Conservation (phyloP, 2,329 filamentous ascomycete genomes). For the Tolypocladium guangdongense region DNA sequence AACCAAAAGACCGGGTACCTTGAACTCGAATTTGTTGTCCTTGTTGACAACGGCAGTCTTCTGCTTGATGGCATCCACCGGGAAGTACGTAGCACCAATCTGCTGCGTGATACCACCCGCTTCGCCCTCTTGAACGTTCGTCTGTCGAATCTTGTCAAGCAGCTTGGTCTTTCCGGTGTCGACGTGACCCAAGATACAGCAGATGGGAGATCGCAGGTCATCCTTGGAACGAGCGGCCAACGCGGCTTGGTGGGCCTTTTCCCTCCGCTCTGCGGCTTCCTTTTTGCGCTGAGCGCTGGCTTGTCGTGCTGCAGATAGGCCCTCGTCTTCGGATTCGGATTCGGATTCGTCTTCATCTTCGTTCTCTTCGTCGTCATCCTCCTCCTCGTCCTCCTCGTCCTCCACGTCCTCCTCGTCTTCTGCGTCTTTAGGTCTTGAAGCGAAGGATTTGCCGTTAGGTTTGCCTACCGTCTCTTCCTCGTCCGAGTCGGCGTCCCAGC, state of each 20-base stretch:
- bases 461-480: slow-evolving; percentile 42
- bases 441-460: slow-evolving; percentile 7
- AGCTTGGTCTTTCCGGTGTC: slow-evolving; percentile 99
- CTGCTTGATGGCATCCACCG: slow-evolving; percentile 79
- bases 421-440: slow-evolving; percentile 4
- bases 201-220: slow-evolving; percentile 92
- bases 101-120: slow-evolving; percentile 99
- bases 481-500: slow-evolving; percentile 82
- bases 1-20: slow-evolving; percentile 89
- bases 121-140: slow-evolving; percentile 97
- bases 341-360: slow-evolving; percentile 24
- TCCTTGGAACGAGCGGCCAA: slow-evolving; percentile 86
- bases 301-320: slow-evolving; percentile 58
- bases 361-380: slow-evolving; percentile 16
- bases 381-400: slow-evolving; percentile 49
- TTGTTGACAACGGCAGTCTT: slow-evolving; percentile 92
- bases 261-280: slow-evolving; percentile 78
- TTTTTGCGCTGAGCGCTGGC: slow-evolving; percentile 72
- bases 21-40: slow-evolving; percentile 87
- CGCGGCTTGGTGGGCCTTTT: slow-evolving; percentile 84
- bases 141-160: slow-evolving; percentile 95
- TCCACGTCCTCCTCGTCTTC: slow-evolving; percentile 45
- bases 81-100: slow-evolving; percentile 99
- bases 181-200: slow-evolving; percentile 99
- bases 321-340: slow-evolving; percentile 60